These are phyloP conservation scores for Tetradesmus obliquus DNA, from an alignment of 139 green algal species.

Conservation along the genomic window DNA sequence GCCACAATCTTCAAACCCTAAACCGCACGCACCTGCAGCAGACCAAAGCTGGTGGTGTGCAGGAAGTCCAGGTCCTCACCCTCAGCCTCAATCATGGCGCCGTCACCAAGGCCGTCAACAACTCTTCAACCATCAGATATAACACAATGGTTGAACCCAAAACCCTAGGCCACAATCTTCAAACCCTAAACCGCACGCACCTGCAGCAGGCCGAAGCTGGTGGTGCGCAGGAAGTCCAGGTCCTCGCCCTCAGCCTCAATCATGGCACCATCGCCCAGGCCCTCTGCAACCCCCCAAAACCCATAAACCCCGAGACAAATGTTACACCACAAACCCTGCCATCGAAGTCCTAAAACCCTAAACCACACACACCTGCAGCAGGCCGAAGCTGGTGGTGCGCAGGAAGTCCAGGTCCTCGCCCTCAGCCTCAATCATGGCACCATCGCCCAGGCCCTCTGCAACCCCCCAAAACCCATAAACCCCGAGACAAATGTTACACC, in stretches of 20 bases:
- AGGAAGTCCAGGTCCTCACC: slow-evolving; percentile 89
- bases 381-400: slow-evolving; percentile 92
- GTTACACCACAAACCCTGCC: too few species aligned
- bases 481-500: too few species aligned
- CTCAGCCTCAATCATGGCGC: slow-evolving; percentile 84
- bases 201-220: slow-evolving; percentile 96
- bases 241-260: slow-evolving; percentile 84
- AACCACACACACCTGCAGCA: slow-evolving; percentile 84
- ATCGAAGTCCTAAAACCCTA: background rate
- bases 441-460: slow-evolving; percentile 81
- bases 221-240: slow-evolving; percentile 91
- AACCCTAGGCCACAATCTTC: too few species aligned
- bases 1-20: background rate
- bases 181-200: slow-evolving; percentile 44
- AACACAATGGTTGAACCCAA: too few species aligned
- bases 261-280: slow-evolving; percentile 92
- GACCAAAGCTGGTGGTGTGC: slow-evolving; percentile 92
- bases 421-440: slow-evolving; percentile 87
- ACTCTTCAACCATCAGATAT: slow-evolving; percentile 43
- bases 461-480: too few species aligned
- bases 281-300: too few species aligned
- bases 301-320: too few species aligned
- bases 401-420: slow-evolving; percentile 89
- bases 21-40: slow-evolving; percentile 84
- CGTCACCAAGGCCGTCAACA: slow-evolving; percentile 96